A percentile compares a stretch with the other conserved stretches of the same genome.
These are phyloP conservation scores for Proteromonas lacertae DNA, from an alignment of 352 stramenopile species.

Conservation along the genomic window DNA sequence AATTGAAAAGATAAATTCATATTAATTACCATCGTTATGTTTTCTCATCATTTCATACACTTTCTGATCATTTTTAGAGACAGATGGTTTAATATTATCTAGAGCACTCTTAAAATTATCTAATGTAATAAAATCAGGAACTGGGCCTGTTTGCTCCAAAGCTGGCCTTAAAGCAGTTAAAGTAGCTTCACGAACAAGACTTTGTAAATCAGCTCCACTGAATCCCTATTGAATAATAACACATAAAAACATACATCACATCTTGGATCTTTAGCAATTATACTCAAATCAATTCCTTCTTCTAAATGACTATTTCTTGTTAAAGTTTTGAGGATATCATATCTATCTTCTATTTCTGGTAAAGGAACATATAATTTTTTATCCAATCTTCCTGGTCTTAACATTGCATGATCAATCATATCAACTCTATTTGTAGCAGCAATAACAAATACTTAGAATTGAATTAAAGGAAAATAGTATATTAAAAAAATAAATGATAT, in stretches of 20 bases:
- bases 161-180: conserved; percentile 60
- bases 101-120: too few relatives aligned
- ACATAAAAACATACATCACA: background rate
- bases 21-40: too few relatives aligned
- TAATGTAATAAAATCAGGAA: too few relatives aligned
- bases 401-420: conserved; percentile 92
- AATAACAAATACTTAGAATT: too few relatives aligned
- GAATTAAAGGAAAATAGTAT: too few relatives aligned
- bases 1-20: too few relatives aligned
- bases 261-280: background rate
- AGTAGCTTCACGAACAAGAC: conserved; percentile 73
- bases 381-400: conserved; percentile 80
- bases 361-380: conserved; percentile 93
- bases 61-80: too few relatives aligned
- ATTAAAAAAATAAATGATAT: too few relatives aligned
- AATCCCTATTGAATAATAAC: conserved; percentile 23
- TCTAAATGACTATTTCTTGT: background rate
- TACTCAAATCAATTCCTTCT: background rate
- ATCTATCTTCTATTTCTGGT: conserved; percentile 30
- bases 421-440: conserved; percentile 73
- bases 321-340: conserved; percentile 32
- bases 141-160: too few relatives aligned
- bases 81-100: too few relatives aligned
- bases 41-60: too few relatives aligned
- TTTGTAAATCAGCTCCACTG: conserved; percentile 78